Conservation (phyloP, 306 rosid genomes). For the Castanopsis chinensis region DNA sequence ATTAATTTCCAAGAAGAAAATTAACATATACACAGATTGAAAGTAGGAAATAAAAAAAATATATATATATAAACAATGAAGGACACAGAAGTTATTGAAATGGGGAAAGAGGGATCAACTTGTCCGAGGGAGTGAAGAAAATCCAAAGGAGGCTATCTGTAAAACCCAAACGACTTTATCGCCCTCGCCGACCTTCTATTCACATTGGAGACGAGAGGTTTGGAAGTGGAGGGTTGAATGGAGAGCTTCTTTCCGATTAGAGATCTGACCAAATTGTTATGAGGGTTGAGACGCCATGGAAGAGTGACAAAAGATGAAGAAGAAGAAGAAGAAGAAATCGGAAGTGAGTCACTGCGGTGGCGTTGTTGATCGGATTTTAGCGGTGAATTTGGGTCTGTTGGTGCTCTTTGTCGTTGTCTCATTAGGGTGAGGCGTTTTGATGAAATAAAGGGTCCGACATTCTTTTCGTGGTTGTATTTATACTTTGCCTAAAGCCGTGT, state of each 20-base stretch:
- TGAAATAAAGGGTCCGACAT: no score
- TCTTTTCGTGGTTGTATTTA: no score
- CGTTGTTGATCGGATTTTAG: no score
- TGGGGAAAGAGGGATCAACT: neutral
- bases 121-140: conserved; percentile 39
- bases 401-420: no score
- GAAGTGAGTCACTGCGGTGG: no score
- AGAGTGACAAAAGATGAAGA: no score
- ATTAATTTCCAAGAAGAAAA: neutral
- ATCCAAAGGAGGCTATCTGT: conserved; percentile 43
- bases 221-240: conserved; percentile 12
- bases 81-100: neutral
- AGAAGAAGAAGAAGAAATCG: conserved; percentile 8
- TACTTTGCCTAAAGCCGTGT: no score
- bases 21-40: neutral
- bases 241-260: conserved; percentile 27
- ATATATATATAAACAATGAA: neutral
- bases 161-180: conserved; percentile 71
- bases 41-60: neutral
- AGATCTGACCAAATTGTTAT: neutral
- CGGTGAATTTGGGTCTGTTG: no score
- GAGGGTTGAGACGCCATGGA: conserved; percentile 6
- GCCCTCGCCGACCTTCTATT: conserved; percentile 91
- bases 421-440: no score
- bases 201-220: conserved; percentile 2